Evolutionary conservation across 108 stramenopile genomes (phyloP).

Genomic region (Epipyxis sp.): DNA sequence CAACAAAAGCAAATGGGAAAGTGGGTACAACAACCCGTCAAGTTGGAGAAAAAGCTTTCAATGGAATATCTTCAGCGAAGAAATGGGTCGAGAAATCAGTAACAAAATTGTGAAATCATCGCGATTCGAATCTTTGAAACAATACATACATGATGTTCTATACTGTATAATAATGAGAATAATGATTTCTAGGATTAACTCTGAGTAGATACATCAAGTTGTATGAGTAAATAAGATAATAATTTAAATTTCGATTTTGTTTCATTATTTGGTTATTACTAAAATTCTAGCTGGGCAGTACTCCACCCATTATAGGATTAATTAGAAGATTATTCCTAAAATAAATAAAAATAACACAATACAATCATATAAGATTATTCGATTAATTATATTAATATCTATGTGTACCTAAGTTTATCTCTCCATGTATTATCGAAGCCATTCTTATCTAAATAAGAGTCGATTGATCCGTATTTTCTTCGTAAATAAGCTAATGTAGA

Average conservation of each 20-base stretch:
- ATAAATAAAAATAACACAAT: too few species aligned
- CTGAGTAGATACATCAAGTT: background rate
- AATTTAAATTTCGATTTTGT: background rate
- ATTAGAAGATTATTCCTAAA: too few species aligned
- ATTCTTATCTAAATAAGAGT: background rate
- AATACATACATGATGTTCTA: background rate
- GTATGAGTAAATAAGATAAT: background rate
- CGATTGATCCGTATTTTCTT: background rate
- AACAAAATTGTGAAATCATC: too few species aligned
- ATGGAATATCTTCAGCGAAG: background rate
- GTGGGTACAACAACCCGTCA: background rate
- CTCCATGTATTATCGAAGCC: background rate
- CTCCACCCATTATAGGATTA: background rate
- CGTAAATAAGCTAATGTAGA: background rate
- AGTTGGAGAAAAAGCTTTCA: background rate
- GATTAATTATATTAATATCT: background rate
- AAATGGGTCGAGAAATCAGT: background rate
- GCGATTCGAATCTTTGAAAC: too few species aligned
- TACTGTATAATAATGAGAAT: background rate
- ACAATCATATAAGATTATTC: too few species aligned
- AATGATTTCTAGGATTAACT: background rate
- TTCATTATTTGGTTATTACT: background rate
- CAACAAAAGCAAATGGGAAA: background rate
- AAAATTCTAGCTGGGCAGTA: background rate
- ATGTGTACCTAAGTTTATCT: background rate